A percentile compares a stretch with the other conserved stretches of the same genome.
Conservation (phyloP, 306 rosid genomes). For the Citrullus colocynthis region DNA sequence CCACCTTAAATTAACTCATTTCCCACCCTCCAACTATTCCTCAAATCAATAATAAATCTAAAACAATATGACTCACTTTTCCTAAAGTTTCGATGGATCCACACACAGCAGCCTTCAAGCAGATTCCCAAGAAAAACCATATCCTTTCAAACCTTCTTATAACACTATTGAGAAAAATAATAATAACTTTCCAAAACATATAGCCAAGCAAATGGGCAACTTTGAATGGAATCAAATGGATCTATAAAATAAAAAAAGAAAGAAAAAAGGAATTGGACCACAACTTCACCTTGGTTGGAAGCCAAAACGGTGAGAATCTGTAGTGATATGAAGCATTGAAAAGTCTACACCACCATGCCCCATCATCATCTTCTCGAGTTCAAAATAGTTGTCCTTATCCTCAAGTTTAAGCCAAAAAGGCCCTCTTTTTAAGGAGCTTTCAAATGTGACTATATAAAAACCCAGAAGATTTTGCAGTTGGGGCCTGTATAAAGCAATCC, state of each 20-base stretch:
- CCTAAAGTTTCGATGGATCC: not conserved
- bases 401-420: not conserved
- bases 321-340: not conserved
- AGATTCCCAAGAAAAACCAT: not conserved
- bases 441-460: not conserved
- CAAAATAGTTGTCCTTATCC: not conserved
- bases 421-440: not conserved
- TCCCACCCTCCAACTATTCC: not conserved
- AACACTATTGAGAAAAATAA: not conserved
- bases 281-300: not conserved
- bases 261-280: not conserved
- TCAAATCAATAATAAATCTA: not conserved
- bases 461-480: not conserved
- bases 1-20: not conserved
- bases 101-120: not conserved
- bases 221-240: not conserved
- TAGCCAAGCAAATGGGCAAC: not conserved
- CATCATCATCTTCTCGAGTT: not conserved
- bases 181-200: not conserved
- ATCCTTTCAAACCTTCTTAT: not conserved
- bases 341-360: not conserved
- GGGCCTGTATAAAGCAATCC: not conserved
- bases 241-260: not conserved
- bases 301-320: not conserved
- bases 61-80: not conserved